Percentiles rank a stretch among this genome's conserved stretches.
Evolutionary conservation across 257 asterid genomes (phyloP).

Genomic region (Mitragyna speciosa): DNA sequence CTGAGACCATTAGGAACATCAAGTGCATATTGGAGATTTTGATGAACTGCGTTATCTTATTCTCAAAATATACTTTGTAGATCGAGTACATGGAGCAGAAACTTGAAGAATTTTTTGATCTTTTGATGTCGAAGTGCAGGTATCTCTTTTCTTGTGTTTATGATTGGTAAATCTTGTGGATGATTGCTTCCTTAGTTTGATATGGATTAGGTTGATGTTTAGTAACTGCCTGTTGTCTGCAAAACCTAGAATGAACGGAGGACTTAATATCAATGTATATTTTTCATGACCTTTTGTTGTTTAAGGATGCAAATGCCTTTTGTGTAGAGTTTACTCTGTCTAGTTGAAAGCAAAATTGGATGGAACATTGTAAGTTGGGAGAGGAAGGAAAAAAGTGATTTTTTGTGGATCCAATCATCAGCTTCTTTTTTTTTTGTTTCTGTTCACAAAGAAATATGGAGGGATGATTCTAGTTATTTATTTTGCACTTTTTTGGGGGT

Average conservation of each 20-base stretch:
- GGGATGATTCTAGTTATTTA: too few relatives aligned
- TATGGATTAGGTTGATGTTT: background rate
- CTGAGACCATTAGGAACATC: background rate
- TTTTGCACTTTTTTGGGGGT: background rate
- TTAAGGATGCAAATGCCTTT: background rate
- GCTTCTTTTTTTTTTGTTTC: too few relatives aligned
- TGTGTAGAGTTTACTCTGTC: background rate
- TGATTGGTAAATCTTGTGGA: background rate
- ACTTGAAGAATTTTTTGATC: slow-evolving; percentile 63
- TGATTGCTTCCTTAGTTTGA: background rate
- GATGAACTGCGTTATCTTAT: background rate
- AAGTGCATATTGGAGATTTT: background rate
- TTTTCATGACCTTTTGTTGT: background rate
- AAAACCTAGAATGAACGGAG: background rate
- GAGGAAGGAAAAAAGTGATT: background rate
- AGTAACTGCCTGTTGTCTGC: background rate
- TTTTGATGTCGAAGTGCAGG: slow-evolving; percentile 67
- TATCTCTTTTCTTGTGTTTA: slow-evolving; percentile 16
- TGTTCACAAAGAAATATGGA: background rate
- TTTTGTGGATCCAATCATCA: background rate
- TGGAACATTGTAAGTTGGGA: background rate
- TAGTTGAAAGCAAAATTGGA: background rate
- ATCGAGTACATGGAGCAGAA: slow-evolving; percentile 69
- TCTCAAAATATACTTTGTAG: slow-evolving; percentile 31
- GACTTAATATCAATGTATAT: background rate